phyloP scores from a whole-genome alignment of 2,329 filamentous ascomycete genomes.

The Cadophora malorum region DNA sequence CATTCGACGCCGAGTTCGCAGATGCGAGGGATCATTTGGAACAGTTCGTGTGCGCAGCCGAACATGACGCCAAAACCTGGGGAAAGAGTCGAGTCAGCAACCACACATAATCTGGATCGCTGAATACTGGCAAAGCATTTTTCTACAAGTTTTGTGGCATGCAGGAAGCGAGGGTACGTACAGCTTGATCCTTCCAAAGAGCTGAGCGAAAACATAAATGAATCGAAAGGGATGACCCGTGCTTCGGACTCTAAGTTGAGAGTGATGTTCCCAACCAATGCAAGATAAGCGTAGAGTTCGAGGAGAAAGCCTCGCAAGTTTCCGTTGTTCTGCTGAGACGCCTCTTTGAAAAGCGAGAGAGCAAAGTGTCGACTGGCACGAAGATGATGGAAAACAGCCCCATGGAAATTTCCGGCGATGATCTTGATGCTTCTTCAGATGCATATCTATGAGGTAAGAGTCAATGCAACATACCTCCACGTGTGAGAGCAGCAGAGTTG shows the following conservation, averaged over 20 bases:
- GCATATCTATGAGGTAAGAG: neutral
- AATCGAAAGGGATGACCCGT: neutral
- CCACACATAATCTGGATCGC: too few relatives aligned
- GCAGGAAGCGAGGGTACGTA: neutral
- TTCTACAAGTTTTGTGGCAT: neutral
- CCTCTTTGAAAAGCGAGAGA: neutral
- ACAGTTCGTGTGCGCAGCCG: conserved; percentile 1
- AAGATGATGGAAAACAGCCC: neutral
- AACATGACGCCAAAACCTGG: conserved; percentile 7
- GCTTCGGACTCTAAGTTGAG: neutral
- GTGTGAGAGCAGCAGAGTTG: neutral
- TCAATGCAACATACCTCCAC: neutral
- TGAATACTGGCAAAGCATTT: too few relatives aligned
- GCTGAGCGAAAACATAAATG: neutral
- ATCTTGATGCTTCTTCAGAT: neutral
- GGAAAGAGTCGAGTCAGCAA: neutral
- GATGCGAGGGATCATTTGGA: conserved; percentile 1
- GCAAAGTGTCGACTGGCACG: conserved; percentile 17
- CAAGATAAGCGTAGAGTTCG: neutral
- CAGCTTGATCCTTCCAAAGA: neutral
- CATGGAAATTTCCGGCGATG: conserved; percentile 6
- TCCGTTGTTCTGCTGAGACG: neutral
- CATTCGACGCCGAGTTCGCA: conserved; percentile 1
- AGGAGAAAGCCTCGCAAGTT: neutral
- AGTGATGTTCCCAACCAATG: conserved; percentile 1